Base-by-base conservation (phyloP, 345 rosid genomes). In the Angophora floribunda region DNA sequence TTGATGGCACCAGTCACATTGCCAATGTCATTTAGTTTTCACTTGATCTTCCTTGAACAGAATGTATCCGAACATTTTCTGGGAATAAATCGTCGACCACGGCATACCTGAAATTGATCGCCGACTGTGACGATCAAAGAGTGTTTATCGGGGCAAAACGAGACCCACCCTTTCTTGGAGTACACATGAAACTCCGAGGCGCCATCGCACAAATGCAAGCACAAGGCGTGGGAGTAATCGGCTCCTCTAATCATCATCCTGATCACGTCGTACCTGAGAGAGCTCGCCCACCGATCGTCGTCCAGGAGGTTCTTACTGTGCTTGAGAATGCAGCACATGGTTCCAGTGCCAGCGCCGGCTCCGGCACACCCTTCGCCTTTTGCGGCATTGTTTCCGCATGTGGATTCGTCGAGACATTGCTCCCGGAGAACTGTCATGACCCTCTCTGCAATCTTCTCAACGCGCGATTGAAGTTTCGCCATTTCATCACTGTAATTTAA, bases 101-200 rank as follows among this genome's bases (percentile, higher is more conserved):
- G 24, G 41, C 63, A 3, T 92, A 93, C 99, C 99, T 86, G 98
- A 59, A 89, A 88, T 92, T 94, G 94, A 90, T 96, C 99, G 11
- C 99, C 99, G 19, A 94, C 86, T 3, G 99, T 97, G 86, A 97
- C 88, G 21, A 97, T 85, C 41, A 96, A 65, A 3, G 99, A 96
- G 88, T 93, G 93, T 47, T 93, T 89, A 22, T 91, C 95, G 3
- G 96, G 98, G 89, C 89, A 88, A 88, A 97, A 97, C 11, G 98
- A 94, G 6, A 94, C 89, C 98, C 98, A 96, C 47, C 97, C 98
- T 92, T 95, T 96, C 93, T 95, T 97, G 87, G 99, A 96, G 92
- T 97, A 97, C 85, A 95, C 96, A 90, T 95, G 99, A 52, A 96
- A 96, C 87, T 95, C 95, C 21, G 94, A 92, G 32, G 91, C 91